Percentiles rank a stretch among this genome's conserved stretches.
phyloP scores from a whole-genome alignment of 768 basidiomycete genomes.

The Crassisporium funariophilum region DNA sequence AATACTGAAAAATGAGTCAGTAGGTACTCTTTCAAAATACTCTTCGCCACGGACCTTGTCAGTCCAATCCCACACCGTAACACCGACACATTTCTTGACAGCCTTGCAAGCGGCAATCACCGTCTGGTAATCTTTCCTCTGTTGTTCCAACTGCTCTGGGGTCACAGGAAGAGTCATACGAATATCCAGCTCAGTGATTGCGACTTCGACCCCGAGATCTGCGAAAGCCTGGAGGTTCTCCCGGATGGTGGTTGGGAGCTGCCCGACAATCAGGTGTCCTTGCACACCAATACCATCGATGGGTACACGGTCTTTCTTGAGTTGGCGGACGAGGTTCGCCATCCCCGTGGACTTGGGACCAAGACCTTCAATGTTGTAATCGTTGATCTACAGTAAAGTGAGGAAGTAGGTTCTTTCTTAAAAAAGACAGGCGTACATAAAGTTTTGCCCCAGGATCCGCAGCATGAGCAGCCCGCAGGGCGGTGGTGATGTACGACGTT shows the following conservation, averaged over 20 bases:
- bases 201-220: constrained; percentile 65
- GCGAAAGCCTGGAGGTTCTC: constrained; percentile 54
- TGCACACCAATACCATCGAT: constrained; percentile 67
- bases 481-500: constrained; percentile 50
- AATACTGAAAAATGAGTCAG: constrained; percentile 28
- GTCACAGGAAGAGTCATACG: constrained; percentile 59
- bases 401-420: neutral
- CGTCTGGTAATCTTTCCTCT: constrained; percentile 57
- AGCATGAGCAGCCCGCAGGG: constrained; percentile 53
- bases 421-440: constrained; percentile 38
- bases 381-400: constrained; percentile 43
- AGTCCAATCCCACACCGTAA: constrained; percentile 50
- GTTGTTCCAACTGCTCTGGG: constrained; percentile 48
- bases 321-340: constrained; percentile 50
- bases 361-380: constrained; percentile 43
- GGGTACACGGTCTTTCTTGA: constrained; percentile 49
- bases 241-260: constrained; percentile 50
- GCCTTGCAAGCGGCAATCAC: constrained; percentile 58
- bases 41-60: constrained; percentile 31
- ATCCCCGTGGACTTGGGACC: constrained; percentile 57
- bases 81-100: constrained; percentile 43
- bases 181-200: constrained; percentile 70
- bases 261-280: constrained; percentile 60
- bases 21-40: neutral
- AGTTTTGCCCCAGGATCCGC: constrained; percentile 60